Evolutionary conservation across 129 eudicot species (phyloP).

Genomic region (Flaveria robusta): DNA sequence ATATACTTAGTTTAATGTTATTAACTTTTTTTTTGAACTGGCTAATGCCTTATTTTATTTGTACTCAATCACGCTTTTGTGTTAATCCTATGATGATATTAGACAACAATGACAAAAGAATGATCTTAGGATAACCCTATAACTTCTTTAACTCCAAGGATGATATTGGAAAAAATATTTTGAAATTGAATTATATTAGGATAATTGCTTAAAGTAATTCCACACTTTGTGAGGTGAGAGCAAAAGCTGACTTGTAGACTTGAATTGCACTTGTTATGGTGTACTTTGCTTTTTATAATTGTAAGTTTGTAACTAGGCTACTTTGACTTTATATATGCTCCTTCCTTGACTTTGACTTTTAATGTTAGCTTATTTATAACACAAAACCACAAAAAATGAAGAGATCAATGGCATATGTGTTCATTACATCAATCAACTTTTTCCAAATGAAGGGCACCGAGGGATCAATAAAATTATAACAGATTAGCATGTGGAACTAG

Average conservation of each 20-base stretch:
- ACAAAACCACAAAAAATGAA: too few species aligned
- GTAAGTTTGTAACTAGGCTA: conserved; percentile 32
- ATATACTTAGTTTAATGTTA: too few species aligned
- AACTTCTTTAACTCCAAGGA: conserved; percentile 13
- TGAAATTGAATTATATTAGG: background rate
- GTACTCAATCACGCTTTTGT: background rate
- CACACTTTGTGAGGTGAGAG: conserved; percentile 38
- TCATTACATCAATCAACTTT: too few species aligned
- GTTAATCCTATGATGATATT: background rate
- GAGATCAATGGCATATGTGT: too few species aligned
- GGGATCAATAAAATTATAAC: too few species aligned
- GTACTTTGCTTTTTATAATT: conserved; percentile 32
- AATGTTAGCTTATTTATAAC: background rate
- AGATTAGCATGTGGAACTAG: too few species aligned
- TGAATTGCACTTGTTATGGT: conserved; percentile 33
- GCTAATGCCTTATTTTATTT: too few species aligned
- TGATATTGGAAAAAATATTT: background rate
- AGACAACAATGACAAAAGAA: background rate
- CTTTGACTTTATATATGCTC: conserved; percentile 24
- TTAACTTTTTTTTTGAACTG: background rate
- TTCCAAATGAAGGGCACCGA: too few species aligned
- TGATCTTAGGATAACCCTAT: conserved; percentile 35
- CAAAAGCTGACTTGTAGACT: conserved; percentile 43
- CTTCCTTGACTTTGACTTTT: conserved; percentile 25
- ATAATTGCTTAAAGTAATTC: conserved; percentile 36